Percentiles rank a stretch among this genome's conserved stretches.
These are phyloP conservation scores for Inosperma sp. DNA, from an alignment of 768 basidiomycete genomes.

Conservation along the genomic window DNA sequence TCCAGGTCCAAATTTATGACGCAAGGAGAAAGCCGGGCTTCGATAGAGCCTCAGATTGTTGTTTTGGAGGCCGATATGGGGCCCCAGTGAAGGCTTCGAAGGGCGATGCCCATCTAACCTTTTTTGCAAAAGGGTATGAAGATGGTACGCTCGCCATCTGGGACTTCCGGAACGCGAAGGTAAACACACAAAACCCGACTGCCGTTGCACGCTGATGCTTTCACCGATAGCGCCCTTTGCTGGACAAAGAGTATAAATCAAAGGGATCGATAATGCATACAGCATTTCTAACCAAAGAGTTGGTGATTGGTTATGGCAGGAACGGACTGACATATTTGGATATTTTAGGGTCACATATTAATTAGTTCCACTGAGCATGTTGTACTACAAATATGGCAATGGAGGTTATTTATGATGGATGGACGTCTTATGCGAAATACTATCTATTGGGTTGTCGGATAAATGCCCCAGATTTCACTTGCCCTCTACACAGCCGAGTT, in stretches of 20 bases:
- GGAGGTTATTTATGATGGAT: no score
- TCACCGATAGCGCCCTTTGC: slow-evolving; percentile 31
- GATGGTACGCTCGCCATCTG: slow-evolving; percentile 43
- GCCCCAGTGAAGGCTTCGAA: slow-evolving; percentile 28
- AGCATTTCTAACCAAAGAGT: slow-evolving; percentile 34
- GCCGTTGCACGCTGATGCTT: no score
- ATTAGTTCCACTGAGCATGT: background rate
- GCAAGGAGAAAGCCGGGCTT: slow-evolving; percentile 36
- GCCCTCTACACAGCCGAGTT: slow-evolving; percentile 53
- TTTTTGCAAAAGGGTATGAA: slow-evolving; percentile 44
- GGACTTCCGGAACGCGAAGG: slow-evolving; percentile 49
- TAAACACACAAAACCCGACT: no score
- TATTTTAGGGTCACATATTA: background rate
- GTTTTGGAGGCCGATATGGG: slow-evolving; percentile 39
- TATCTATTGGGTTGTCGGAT: background rate
- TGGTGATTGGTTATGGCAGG: slow-evolving; percentile 40
- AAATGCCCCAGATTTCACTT: background rate
- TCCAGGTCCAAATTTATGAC: slow-evolving; percentile 49
- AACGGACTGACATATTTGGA: slow-evolving; percentile 35
- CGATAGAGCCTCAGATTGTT: slow-evolving; percentile 35
- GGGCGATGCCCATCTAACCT: slow-evolving; percentile 37
- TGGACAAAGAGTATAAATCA: slow-evolving; percentile 29
- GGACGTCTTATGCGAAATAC: no score
- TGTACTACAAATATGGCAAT: slow-evolving; percentile 5
- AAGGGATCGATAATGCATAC: slow-evolving; percentile 37